These are phyloP conservation scores for Arthroderma sp. DNA, from an alignment of 2,329 filamentous ascomycete species.

Conservation along the genomic window DNA sequence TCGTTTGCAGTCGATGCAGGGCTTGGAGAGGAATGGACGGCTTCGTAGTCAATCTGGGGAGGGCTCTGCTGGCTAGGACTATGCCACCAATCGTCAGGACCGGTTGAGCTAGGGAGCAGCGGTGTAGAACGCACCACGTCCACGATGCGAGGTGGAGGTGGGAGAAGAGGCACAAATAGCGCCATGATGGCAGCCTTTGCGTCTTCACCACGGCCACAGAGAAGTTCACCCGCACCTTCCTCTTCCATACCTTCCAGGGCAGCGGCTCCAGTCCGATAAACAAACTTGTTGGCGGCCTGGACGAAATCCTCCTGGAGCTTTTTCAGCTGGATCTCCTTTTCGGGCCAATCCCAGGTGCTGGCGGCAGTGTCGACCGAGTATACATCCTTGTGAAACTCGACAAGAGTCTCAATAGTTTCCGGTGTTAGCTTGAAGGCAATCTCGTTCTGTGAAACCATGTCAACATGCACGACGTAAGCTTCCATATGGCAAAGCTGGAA, in stretches of 20 bases:
- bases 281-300: slow-evolving; percentile 92
- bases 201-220: slow-evolving; percentile 82
- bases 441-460: slow-evolving; percentile 96
- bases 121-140: slow-evolving; percentile 79
- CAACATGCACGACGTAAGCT: slow-evolving; percentile 96
- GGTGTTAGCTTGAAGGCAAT: slow-evolving; percentile 95
- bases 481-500: slow-evolving; percentile 87
- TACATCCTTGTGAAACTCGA: slow-evolving; percentile 93
- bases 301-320: slow-evolving; percentile 95
- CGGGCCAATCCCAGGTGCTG: slow-evolving; percentile 84
- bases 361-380: slow-evolving; percentile 84
- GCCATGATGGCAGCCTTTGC: slow-evolving; percentile 77
- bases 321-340: slow-evolving; percentile 92
- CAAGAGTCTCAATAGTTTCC: slow-evolving; percentile 83
- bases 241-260: slow-evolving; percentile 93
- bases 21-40: slow-evolving; percentile 77
- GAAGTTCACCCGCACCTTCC: slow-evolving; percentile 84
- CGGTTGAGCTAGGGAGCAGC: slow-evolving; percentile 69
- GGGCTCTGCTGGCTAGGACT: slow-evolving; percentile 54
- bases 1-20: slow-evolving; percentile 58
- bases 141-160: slow-evolving; percentile 76
- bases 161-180: slow-evolving; percentile 71
- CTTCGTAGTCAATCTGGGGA: slow-evolving; percentile 74
- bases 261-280: slow-evolving; percentile 76
- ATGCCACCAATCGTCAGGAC: slow-evolving; percentile 66